These are phyloP conservation scores for Yamagishiella unicocca DNA, from an alignment of 139 green algal genomes.

Conservation along the genomic window DNA sequence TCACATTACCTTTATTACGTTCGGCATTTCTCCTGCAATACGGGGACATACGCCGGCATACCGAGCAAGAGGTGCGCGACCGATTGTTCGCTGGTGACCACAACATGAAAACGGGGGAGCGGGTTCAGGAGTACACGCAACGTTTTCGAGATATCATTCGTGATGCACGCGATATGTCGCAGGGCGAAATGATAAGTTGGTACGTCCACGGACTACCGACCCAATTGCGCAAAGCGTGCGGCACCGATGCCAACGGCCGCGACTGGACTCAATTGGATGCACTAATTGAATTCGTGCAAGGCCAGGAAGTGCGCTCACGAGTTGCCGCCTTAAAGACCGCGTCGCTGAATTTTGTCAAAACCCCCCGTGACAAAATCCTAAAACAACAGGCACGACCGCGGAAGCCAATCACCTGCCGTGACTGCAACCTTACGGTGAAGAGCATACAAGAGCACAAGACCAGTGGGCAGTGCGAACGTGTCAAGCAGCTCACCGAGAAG, in stretches of 20 bases:
- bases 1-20: neutral
- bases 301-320: no score
- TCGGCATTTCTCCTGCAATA: neutral
- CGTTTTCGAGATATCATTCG: no score
- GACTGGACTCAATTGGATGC: no score
- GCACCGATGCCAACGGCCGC: no score
- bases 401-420: neutral
- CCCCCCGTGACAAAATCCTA: no score
- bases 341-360: no score
- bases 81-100: neutral
- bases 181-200: no score
- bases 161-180: no score
- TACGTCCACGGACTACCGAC: no score
- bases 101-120: neutral
- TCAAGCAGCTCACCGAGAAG: neutral
- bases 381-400: neutral
- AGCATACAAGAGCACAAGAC: neutral
- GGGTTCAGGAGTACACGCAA: neutral
- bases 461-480: neutral
- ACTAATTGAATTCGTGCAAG: no score
- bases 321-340: no score
- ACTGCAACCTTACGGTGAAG: neutral
- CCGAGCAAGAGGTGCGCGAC: neutral
- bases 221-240: neutral
- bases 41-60: neutral